Conservation (phyloP, 768 basidiomycete genomes). For the Suillus brevipes region DNA sequence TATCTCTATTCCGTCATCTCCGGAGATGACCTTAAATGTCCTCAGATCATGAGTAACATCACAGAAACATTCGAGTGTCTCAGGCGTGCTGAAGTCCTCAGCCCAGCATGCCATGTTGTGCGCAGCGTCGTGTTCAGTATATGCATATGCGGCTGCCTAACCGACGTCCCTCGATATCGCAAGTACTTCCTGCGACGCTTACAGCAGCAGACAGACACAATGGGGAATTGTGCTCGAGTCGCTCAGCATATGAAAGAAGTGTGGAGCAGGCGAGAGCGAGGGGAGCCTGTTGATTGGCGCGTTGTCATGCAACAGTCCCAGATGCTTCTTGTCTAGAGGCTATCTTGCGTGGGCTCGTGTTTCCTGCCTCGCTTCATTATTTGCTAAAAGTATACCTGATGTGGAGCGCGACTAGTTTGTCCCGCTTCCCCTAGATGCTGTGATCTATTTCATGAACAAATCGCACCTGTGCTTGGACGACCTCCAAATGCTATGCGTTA, state of each 20-base stretch:
- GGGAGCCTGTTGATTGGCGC: constrained; percentile 60
- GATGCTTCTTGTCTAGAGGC: constrained; percentile 53
- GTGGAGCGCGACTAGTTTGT: not conserved
- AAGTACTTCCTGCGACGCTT: constrained; percentile 46
- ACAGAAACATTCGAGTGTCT: constrained; percentile 55
- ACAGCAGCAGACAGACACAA: constrained; percentile 49
- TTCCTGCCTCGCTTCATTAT: too few species aligned
- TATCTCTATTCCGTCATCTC: constrained; percentile 79
- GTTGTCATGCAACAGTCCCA: constrained; percentile 43
- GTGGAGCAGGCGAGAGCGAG: constrained; percentile 48
- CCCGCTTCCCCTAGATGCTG: not conserved
- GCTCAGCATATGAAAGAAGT: constrained; percentile 52
- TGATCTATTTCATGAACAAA: too few species aligned
- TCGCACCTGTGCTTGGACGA: not conserved
- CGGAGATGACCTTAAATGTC: constrained; percentile 64
- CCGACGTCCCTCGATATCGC: constrained; percentile 48
- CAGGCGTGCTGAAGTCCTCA: constrained; percentile 36
- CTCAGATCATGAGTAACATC: constrained; percentile 61
- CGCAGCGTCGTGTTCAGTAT: constrained; percentile 80
- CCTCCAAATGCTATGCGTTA: not conserved
- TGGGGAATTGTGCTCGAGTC: constrained; percentile 67
- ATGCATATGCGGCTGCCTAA: constrained; percentile 71
- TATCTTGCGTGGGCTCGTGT: not conserved
- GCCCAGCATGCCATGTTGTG: constrained; percentile 55
- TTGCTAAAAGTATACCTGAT: not conserved